Evolutionary conservation across 352 stramenopile genomes (phyloP), one percentile per base, ranked within the genome.

Genomic region (Plasmopara muralis): DNA sequence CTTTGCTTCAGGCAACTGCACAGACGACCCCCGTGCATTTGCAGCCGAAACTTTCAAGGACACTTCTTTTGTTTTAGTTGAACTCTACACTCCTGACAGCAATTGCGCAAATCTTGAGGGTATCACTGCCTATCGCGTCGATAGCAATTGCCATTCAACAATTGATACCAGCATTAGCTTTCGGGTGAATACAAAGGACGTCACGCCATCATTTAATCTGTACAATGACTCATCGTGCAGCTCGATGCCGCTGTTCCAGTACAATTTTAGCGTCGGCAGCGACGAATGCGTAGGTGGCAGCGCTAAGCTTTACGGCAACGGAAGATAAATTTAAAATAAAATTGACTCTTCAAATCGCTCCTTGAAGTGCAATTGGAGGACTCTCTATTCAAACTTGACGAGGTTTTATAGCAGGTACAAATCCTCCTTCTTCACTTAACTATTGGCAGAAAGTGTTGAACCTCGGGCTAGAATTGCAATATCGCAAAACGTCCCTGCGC

Each of bases 381-480:
- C 10, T 35, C 10, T 8, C 31, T 12, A 35, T 35, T 35, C 31
- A 35, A 35, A 35, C 10, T 35, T 35, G 6, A 35, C 31, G 31
- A 35, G 31, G 31, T 35, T 35, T 35, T 35, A 12, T 5, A 35
- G 4, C 31, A 35, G 20, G 20, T 25, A 25, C 20, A 25, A 25
- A 25, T 25, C 20, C 20, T 25, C 20, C 20, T 25, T 25, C 1
- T 25, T 25, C 20, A 25, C 20, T 25, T 25, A 25, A 25, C 20
- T 25, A 47, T 29, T 16, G 15, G 31, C 31, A 35, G 31, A 35
- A 35, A 35, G 0, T 35, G 31, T 35, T 35, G n/a, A 65, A 69
- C 61, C 61, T 69, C 51, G 25, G 40, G 38, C 56, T 62, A 62
- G 8, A 62, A 45, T 20, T 0, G 51, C 12, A 69, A 69, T 64